Conservation (phyloP, 345 rosid genomes). For the Linum lewisii region DNA sequence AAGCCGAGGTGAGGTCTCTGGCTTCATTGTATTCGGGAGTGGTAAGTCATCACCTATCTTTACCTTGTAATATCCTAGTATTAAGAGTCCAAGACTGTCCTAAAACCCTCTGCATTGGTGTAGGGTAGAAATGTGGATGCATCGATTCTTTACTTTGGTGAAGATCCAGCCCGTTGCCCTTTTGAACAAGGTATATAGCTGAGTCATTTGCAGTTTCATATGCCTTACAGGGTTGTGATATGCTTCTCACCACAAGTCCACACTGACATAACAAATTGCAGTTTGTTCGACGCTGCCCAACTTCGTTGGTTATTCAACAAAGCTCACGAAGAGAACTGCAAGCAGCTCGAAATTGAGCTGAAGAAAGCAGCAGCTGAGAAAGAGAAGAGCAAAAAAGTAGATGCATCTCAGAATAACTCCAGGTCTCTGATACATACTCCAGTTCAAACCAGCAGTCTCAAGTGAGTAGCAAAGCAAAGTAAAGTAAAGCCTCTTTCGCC, state of each 20-base stretch:
- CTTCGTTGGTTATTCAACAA: constrained; percentile 69
- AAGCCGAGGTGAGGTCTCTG: constrained; percentile 73
- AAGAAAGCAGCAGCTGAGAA: constrained; percentile 46
- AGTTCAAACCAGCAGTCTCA: constrained; percentile 19
- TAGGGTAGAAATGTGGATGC: constrained; percentile 87
- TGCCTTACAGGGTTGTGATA: neutral
- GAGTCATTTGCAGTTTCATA: neutral
- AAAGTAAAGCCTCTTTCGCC: neutral
- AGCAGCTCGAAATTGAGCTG: constrained; percentile 58
- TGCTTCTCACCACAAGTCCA: neutral
- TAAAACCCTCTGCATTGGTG: neutral
- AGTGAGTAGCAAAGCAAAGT: no score
- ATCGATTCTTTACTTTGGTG: constrained; percentile 85
- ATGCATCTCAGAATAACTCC: constrained; percentile 28
- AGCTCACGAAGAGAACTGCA: constrained; percentile 71
- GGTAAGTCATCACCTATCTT: constrained; percentile 35
- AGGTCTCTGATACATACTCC: constrained; percentile 13
- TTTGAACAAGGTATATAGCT: constrained; percentile 69
- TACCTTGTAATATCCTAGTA: neutral
- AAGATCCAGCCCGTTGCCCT: constrained; percentile 88
- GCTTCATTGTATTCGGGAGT: constrained; percentile 76
- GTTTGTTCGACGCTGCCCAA: constrained; percentile 64
- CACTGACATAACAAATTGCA: constrained; percentile 17
- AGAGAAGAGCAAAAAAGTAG: constrained; percentile 32
- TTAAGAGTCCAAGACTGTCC: constrained; percentile 2